Evolutionary conservation across 2,329 filamentous ascomycete species (phyloP).

Genomic region (Neofusicoccum kwambonambiense): DNA sequence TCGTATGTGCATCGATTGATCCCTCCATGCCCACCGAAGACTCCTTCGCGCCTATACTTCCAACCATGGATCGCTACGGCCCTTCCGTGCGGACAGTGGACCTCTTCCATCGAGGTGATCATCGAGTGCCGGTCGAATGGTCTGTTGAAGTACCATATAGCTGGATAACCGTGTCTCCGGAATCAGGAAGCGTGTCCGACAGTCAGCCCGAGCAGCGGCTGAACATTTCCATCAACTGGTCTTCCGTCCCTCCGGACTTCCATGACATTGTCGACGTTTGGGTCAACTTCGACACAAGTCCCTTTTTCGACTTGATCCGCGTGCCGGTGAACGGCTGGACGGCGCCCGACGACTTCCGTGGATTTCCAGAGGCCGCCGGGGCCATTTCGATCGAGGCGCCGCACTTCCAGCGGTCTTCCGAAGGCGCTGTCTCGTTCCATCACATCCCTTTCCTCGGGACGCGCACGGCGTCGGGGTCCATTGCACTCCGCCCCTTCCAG

Average conservation of each 20-base stretch:
- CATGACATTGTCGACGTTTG: constrained; percentile 23
- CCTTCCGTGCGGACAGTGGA: not conserved
- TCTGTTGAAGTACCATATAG: not conserved
- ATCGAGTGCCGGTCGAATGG: not conserved
- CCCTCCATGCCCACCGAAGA: not conserved
- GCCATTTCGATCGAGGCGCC: constrained; percentile 26
- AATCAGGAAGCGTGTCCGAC: not conserved
- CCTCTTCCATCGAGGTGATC: not conserved
- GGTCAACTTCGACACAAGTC: constrained; percentile 24
- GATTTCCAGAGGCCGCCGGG: constrained; percentile 26
- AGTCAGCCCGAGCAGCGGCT: constrained; percentile 23
- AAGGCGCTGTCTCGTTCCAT: not conserved
- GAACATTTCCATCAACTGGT: constrained; percentile 23
- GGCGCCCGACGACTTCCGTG: constrained; percentile 24
- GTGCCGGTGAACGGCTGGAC: constrained; percentile 24
- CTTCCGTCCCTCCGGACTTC: constrained; percentile 18
- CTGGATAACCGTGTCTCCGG: not conserved
- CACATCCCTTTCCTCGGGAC: constrained; percentile 18
- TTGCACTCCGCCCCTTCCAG: constrained; percentile 15
- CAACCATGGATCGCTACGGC: not conserved
- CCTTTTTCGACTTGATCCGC: constrained; percentile 21
- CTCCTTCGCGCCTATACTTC: not conserved
- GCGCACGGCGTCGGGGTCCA: constrained; percentile 22
- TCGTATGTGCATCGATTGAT: constrained; percentile 5
- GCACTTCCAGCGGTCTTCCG: constrained; percentile 19